phyloP scores from a whole-genome alignment of 257 asterid species.

The Mentha longifolia region DNA sequence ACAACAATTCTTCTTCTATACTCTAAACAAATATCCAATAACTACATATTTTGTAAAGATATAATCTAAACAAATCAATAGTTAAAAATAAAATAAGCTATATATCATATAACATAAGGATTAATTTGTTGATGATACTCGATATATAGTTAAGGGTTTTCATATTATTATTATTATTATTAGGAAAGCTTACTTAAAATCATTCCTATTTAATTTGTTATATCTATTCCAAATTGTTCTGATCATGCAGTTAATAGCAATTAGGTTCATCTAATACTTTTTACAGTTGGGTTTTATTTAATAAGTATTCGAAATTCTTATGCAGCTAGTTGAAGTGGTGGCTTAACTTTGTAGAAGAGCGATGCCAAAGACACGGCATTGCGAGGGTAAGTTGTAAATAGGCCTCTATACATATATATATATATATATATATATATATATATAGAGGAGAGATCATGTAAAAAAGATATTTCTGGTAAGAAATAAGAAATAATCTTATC shows the following conservation, averaged over 20 bases:
- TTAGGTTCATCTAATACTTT: not conserved
- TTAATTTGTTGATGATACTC: not conserved
- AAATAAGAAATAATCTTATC: too few relatives aligned
- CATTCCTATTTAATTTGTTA: not conserved
- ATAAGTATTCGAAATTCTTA: not conserved
- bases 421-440: too few relatives aligned
- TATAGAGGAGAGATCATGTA: too few relatives aligned
- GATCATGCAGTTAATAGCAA: not conserved
- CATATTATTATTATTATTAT: not conserved
- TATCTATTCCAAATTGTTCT: not conserved
- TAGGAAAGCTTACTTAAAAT: not conserved
- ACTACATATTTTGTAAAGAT: not conserved
- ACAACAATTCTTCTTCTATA: too few relatives aligned
- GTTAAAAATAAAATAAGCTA: not conserved
- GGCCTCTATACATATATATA: not conserved
- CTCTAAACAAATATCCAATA: too few relatives aligned
- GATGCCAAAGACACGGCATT: not conserved
- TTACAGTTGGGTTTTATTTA: not conserved
- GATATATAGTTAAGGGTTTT: too few relatives aligned
- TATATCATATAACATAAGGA: too few relatives aligned
- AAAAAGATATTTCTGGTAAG: too few relatives aligned
- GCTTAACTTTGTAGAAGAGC: not conserved
- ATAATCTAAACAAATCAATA: not conserved
- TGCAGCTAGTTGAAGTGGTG: conserved; percentile 25
- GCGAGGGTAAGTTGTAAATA: conserved; percentile 14